A percentile compares a stretch with the other conserved stretches of the same genome.
phyloP scores from a whole-genome alignment of 2,329 filamentous ascomycete species.

The Cladosporium sp. region DNA sequence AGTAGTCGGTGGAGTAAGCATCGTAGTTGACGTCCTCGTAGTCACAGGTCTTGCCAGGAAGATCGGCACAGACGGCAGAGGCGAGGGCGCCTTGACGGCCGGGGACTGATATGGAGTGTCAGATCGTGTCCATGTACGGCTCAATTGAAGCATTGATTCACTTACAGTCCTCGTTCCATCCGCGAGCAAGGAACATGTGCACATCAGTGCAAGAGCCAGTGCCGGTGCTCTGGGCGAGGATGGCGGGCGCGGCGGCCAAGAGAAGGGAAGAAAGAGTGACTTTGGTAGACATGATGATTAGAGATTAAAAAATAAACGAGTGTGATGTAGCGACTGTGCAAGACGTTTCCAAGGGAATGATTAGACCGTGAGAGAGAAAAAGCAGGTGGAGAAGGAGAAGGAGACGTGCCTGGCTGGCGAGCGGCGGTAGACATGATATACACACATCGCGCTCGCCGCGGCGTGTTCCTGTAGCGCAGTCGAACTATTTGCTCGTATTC shows the following conservation, averaged over 20 bases:
- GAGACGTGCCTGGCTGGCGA: background rate
- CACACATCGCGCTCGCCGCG: background rate
- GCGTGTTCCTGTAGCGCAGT: background rate
- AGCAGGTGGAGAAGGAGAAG: background rate
- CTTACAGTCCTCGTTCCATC: constrained; percentile 20
- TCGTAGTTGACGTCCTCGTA: constrained; percentile 22
- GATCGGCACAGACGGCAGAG: constrained; percentile 20
- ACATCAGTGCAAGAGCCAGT: constrained; percentile 20
- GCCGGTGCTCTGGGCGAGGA: constrained; percentile 15
- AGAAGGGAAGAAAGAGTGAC: constrained; percentile 15
- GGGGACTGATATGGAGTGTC: constrained; percentile 6
- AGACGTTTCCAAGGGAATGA: background rate
- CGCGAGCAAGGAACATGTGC: constrained; percentile 21
- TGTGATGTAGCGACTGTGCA: constrained; percentile 1
- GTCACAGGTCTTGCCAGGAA: constrained; percentile 17
- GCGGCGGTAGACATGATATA: background rate
- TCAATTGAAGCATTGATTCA: background rate
- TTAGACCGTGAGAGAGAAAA: background rate
- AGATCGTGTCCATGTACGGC: background rate
- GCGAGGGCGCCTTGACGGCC: constrained; percentile 19
- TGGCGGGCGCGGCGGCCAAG: constrained; percentile 13
- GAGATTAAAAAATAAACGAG: background rate
- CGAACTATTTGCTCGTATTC: constrained; percentile 1
- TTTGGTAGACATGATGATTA: background rate
- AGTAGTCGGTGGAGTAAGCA: constrained; percentile 30